Percentiles rank a stretch among this genome's conserved stretches.
phyloP scores from a whole-genome alignment of 805 yeast species.

The Lachancea sp. region DNA sequence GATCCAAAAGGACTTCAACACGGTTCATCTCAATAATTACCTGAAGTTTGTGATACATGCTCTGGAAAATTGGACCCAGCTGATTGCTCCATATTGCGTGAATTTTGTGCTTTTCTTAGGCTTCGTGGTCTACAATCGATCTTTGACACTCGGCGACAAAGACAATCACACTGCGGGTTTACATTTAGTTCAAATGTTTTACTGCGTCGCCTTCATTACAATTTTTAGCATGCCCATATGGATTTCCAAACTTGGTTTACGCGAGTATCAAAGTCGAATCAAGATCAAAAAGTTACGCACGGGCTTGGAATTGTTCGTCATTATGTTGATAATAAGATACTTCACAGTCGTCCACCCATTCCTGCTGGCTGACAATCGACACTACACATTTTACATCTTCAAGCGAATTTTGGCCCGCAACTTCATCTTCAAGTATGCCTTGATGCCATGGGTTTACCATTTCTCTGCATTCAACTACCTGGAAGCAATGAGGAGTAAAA shows the following conservation, averaged over 20 bases:
- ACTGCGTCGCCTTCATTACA: slow-evolving; percentile 59
- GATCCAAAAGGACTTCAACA: slow-evolving; percentile 36
- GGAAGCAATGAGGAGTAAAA: slow-evolving; percentile 33
- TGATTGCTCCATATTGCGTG: slow-evolving; percentile 44
- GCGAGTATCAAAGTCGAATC: slow-evolving; percentile 34
- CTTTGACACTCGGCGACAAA: slow-evolving; percentile 88
- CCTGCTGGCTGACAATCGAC: slow-evolving; percentile 88
- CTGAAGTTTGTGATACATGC: slow-evolving; percentile 35
- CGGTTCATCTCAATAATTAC: slow-evolving; percentile 34
- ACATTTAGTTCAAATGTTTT: slow-evolving; percentile 77
- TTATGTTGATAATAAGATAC: slow-evolving; percentile 44
- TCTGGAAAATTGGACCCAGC: slow-evolving; percentile 31
- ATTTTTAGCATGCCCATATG: slow-evolving; percentile 72
- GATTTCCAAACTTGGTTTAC: slow-evolving; percentile 42
- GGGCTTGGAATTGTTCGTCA: slow-evolving; percentile 29
- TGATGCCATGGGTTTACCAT: slow-evolving; percentile 66
- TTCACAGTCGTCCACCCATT: slow-evolving; percentile 84
- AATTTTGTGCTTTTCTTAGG: slow-evolving; percentile 48
- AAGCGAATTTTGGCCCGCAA: slow-evolving; percentile 50
- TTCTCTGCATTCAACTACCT: slow-evolving; percentile 39
- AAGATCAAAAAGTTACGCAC: slow-evolving; percentile 26
- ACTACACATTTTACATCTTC: slow-evolving; percentile 83
- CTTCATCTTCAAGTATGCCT: slow-evolving; percentile 40
- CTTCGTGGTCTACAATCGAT: slow-evolving; percentile 65
- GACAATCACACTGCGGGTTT: slow-evolving; percentile 67